Conservation (phyloP, 768 basidiomycete genomes). For the Leucosporidium creatinivorum region DNA sequence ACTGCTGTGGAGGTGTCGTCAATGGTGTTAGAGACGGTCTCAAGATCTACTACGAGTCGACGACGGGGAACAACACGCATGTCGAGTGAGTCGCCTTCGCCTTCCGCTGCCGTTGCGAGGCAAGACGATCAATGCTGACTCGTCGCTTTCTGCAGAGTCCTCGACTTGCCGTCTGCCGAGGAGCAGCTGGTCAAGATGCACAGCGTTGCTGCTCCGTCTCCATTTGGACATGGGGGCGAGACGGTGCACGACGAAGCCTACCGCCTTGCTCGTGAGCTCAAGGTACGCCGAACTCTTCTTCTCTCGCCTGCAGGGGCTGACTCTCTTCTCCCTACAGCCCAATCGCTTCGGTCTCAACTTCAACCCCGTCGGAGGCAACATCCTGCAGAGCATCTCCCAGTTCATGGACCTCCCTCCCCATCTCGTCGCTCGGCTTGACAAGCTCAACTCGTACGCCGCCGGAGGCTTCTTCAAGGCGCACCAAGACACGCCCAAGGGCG, state of each 20-base stretch:
- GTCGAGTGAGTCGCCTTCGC: too few species aligned
- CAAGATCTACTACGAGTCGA: too few species aligned
- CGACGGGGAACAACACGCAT: too few species aligned
- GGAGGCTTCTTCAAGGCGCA: conserved; percentile 16
- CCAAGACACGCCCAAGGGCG: neutral
- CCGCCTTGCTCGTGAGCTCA: neutral
- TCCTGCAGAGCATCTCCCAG: neutral
- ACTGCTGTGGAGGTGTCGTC: too few species aligned
- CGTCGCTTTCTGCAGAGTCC: too few species aligned
- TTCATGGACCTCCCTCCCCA: neutral
- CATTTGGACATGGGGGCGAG: neutral
- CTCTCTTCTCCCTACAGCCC: neutral
- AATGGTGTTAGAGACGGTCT: too few species aligned
- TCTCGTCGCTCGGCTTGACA: neutral
- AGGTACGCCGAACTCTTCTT: too few species aligned
- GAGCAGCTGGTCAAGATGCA: neutral
- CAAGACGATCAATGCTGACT: too few species aligned
- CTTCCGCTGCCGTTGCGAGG: too few species aligned
- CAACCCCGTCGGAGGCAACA: neutral
- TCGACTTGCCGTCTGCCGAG: too few species aligned
- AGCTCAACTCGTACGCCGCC: neutral
- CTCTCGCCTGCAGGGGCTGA: neutral
- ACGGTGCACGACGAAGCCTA: neutral
- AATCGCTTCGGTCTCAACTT: neutral
- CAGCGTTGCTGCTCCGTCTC: neutral